phyloP scores from a whole-genome alignment of 345 rosid species.

The Brassica juncea region DNA sequence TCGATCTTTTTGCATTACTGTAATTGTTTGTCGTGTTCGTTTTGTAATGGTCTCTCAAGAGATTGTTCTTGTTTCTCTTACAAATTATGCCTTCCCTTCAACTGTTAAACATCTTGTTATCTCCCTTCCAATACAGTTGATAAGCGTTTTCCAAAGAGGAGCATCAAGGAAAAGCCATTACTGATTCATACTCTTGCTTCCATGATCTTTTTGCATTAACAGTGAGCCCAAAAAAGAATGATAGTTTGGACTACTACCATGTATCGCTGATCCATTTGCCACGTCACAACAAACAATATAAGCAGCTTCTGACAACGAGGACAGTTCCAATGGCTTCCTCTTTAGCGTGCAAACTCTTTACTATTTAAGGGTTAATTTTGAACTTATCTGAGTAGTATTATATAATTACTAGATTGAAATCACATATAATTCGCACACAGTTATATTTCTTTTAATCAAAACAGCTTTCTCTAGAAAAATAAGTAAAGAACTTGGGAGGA shows the following conservation, averaged over 20 bases:
- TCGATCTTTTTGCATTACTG: too few species aligned
- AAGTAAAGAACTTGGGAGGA: conserved; percentile 20
- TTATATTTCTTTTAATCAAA: neutral
- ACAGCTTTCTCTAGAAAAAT: conserved; percentile 21
- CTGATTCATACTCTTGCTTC: conserved; percentile 37
- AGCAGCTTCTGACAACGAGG: conserved; percentile 42
- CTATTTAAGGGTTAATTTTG: conserved; percentile 23
- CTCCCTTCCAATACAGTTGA: conserved; percentile 37
- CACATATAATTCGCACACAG: neutral
- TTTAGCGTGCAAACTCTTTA: conserved; percentile 30
- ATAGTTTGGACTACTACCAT: neutral
- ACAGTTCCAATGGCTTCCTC: conserved; percentile 35
- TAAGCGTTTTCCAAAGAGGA: conserved; percentile 22
- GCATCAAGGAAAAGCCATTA: conserved; percentile 26
- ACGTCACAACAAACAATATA: conserved; percentile 20
- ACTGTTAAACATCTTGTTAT: neutral
- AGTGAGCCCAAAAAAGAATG: conserved; percentile 2
- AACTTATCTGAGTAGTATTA: conserved; percentile 18
- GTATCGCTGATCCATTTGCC: conserved; percentile 7
- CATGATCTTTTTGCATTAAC: conserved; percentile 62
- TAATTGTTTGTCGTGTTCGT: neutral
- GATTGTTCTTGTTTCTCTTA: neutral
- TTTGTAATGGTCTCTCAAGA: neutral
- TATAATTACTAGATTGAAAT: neutral
- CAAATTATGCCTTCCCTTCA: neutral